Conservation (phyloP, 352 stramenopile species). For the Globisporangium spinosum region DNA sequence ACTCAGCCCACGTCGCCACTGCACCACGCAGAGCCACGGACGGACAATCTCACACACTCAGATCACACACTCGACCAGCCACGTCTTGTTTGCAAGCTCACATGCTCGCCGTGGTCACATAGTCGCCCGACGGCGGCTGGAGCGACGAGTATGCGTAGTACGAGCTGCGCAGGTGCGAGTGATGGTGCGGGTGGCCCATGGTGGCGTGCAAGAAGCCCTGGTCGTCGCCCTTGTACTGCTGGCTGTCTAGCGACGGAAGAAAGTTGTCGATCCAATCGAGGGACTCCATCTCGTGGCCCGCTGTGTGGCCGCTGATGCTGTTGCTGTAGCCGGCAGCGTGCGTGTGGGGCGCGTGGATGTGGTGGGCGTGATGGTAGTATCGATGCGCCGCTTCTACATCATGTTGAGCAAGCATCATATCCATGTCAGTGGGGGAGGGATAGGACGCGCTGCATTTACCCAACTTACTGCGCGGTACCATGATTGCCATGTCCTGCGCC, state of each 20-base stretch:
- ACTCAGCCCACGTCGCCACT: background rate
- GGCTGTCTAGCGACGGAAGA: constrained; percentile 45
- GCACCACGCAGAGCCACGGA: background rate
- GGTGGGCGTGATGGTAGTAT: constrained; percentile 4
- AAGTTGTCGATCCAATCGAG: constrained; percentile 67
- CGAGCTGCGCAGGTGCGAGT: constrained; percentile 19
- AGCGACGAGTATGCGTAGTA: constrained; percentile 20
- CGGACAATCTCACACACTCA: background rate
- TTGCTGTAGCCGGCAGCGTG: constrained; percentile 1
- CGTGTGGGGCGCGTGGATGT: constrained; percentile 15
- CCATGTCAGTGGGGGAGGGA: constrained; percentile 36
- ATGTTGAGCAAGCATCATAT: constrained; percentile 36
- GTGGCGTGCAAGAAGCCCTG: constrained; percentile 14
- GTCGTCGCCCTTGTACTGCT: constrained; percentile 2
- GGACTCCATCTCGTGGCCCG: constrained; percentile 38
- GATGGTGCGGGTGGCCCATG: constrained; percentile 19
- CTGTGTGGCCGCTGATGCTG: background rate
- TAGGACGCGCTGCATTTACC: constrained; percentile 22
- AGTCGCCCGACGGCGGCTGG: constrained; percentile 22
- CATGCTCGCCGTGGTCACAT: constrained; percentile 29
- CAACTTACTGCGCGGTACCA: constrained; percentile 23
- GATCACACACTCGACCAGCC: background rate
- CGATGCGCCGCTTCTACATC: constrained; percentile 22
- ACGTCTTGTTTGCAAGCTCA: constrained; percentile 13
- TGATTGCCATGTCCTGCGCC: constrained; percentile 26